Evolutionary conservation across 2,329 filamentous ascomycete species (phyloP).

Genomic region (Fusarium irregulare): DNA sequence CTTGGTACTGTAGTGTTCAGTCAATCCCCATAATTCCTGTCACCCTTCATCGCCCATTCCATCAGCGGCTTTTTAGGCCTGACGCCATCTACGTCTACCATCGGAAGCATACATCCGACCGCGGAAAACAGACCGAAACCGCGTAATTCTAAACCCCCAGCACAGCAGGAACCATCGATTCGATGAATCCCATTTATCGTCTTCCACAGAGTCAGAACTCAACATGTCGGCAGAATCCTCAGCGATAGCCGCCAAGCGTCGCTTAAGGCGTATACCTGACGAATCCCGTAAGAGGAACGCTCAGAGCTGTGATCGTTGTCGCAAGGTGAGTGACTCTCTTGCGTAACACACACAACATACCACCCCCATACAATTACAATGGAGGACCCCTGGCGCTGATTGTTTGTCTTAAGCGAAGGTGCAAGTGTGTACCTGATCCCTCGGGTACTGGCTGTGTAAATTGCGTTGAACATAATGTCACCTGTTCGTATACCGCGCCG

Average conservation of each 20-base stretch:
- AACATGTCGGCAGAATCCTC: constrained; percentile 28
- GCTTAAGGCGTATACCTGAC: constrained; percentile 50
- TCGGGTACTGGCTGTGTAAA: constrained; percentile 48
- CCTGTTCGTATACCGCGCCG: constrained; percentile 51
- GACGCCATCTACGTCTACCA: constrained; percentile 24
- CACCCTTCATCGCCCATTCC: background rate
- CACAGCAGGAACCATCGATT: constrained; percentile 26
- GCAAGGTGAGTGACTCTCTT: constrained; percentile 43
- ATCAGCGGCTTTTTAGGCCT: constrained; percentile 9
- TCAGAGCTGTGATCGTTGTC: constrained; percentile 53
- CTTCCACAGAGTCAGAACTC: background rate
- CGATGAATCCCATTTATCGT: constrained; percentile 26
- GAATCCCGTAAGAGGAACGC: constrained; percentile 51
- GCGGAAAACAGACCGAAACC: background rate
- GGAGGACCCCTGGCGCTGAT: background rate
- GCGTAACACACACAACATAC: background rate
- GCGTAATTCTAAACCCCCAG: background rate
- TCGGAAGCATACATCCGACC: constrained; percentile 37
- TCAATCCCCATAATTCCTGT: constrained; percentile 5
- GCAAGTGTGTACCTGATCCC: constrained; percentile 50
- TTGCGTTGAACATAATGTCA: constrained; percentile 49
- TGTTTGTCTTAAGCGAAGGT: constrained; percentile 45
- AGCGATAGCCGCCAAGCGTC: constrained; percentile 43
- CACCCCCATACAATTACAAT: background rate
- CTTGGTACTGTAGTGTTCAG: background rate